These are phyloP conservation scores for Leishmania amazonensis DNA, from an alignment of 208 protist species.

Conservation along the genomic window DNA sequence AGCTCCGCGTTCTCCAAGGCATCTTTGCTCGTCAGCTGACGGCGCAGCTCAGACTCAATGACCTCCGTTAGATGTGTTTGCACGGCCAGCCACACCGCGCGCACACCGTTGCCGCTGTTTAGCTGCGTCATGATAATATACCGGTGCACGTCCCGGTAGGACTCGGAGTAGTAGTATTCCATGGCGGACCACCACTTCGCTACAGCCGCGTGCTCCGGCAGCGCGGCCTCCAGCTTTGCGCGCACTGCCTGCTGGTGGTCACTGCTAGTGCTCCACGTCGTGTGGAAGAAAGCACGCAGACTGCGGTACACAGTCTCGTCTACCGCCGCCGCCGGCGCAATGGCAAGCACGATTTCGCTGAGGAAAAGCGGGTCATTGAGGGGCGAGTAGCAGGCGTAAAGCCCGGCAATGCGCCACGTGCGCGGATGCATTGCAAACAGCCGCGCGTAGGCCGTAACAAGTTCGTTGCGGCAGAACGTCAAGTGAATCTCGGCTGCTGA, in stretches of 20 bases:
- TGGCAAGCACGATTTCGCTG: conserved; percentile 36
- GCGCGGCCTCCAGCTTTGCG: conserved; percentile 33
- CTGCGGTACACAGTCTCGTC: conserved; percentile 43
- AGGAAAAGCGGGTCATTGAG: conserved; percentile 65
- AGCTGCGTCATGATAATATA: conserved; percentile 48
- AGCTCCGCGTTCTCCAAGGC: conserved; percentile 48
- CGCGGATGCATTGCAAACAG: conserved; percentile 48
- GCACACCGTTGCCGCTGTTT: conserved; percentile 33
- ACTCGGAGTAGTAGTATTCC: conserved; percentile 49
- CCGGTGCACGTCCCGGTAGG: conserved; percentile 43
- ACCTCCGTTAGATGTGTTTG: conserved; percentile 49
- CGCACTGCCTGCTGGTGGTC: conserved; percentile 49
- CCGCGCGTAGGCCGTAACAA: conserved; percentile 49
- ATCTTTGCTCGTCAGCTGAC: conserved; percentile 29
- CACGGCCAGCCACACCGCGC: conserved; percentile 74
- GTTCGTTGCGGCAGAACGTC: conserved; percentile 64
- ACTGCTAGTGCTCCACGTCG: conserved; percentile 48
- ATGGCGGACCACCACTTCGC: conserved; percentile 57
- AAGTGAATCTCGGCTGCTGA: conserved; percentile 44
- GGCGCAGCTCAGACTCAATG: conserved; percentile 54
- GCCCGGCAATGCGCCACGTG: conserved; percentile 63
- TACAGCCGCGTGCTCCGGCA: conserved; percentile 51
- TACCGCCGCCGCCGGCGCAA: conserved; percentile 32
- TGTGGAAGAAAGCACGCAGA: conserved; percentile 53
- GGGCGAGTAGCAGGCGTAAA: conserved; percentile 73